These are phyloP conservation scores for Wolfiporia cocos DNA, from an alignment of 1,284 basidiomycete genomes.

Conservation along the genomic window DNA sequence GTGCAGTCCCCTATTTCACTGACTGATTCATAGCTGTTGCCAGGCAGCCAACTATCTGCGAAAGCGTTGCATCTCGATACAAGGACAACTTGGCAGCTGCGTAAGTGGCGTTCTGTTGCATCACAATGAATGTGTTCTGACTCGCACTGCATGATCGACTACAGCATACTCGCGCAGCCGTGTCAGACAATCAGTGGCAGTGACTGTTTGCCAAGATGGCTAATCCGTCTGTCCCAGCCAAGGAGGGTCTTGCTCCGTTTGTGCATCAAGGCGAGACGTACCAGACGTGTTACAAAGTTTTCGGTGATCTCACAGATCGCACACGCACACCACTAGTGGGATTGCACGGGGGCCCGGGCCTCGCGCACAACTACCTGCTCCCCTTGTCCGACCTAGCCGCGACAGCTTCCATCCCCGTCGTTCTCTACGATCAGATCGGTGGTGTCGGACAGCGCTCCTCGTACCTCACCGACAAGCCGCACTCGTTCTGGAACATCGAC, in stretches of 20 bases:
- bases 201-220: not conserved
- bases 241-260: constrained; percentile 16
- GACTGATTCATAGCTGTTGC: too few relatives aligned
- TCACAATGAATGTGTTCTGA: too few relatives aligned
- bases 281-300: constrained; percentile 16
- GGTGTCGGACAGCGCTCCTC: constrained; percentile 27
- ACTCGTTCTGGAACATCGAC: constrained; percentile 27
- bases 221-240: not conserved
- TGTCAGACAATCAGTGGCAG: too few relatives aligned
- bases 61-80: too few relatives aligned
- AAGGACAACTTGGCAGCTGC: too few relatives aligned
- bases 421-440: constrained; percentile 35
- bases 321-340: constrained; percentile 25
- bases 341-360: constrained; percentile 32
- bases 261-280: constrained; percentile 15
- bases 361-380: constrained; percentile 24
- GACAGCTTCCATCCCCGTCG: constrained; percentile 19
- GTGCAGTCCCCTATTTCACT: too few relatives aligned
- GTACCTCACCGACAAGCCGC: constrained; percentile 24
- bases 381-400: constrained; percentile 20
- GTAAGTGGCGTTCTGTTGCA: too few relatives aligned
- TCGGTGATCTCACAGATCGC: constrained; percentile 13
- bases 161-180: too few relatives aligned
- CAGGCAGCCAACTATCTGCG: too few relatives aligned
- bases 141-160: too few relatives aligned